Evolutionary conservation across 1,284 basidiomycete species (phyloP), one percentile per base, ranked within the genome.

Genomic region (Coniferiporia weirii): DNA sequence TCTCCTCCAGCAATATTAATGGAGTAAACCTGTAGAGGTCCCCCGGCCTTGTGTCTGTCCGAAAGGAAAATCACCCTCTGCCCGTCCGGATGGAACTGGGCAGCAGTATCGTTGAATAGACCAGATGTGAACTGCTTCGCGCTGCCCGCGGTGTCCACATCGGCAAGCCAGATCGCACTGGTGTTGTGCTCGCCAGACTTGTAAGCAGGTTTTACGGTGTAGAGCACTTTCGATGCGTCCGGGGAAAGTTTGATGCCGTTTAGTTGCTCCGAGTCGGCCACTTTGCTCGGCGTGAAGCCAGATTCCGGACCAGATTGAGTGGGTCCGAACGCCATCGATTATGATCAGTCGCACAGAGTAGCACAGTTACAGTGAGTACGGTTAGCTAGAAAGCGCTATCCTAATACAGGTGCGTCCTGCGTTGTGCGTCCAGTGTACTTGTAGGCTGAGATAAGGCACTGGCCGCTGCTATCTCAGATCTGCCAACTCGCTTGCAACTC

Each of bases 41-140:
- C 64, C 15, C 61, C 64, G n/a, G 55, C 44, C 50, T 64, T 63
- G 43, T 63, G 59, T 43, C 64, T 57, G 43, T 64, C 62, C 40
- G 63, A 64, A 35, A 66, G 54, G 45, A 65, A 64, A 44, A 57
- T 50, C 9, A 64, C n/a, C 22, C 38, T 57, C 35, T 62, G 56
- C 20, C 55, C 57, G 46, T 64, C 56, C 2, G 61, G 62, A 54
- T 59, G 52, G 57, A 63, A 65, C 9, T 34, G 38, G 6, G 60
- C 36, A 22, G 49, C 22, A 15, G 17, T 34, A 38, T 65, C 64
- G 47, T 65, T 61, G 55, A 56, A 63, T 35, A 60, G 22, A 20
- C 62, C 62, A 19, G 53, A 63, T 8, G 64, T 65, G 15, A 63
- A 55, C 48, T 65, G 62, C 12, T 48, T 32, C 35, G 59, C 61